These are phyloP conservation scores for Telfairia occidentalis DNA, from an alignment of 331 rosid genomes.

Conservation along the genomic window DNA sequence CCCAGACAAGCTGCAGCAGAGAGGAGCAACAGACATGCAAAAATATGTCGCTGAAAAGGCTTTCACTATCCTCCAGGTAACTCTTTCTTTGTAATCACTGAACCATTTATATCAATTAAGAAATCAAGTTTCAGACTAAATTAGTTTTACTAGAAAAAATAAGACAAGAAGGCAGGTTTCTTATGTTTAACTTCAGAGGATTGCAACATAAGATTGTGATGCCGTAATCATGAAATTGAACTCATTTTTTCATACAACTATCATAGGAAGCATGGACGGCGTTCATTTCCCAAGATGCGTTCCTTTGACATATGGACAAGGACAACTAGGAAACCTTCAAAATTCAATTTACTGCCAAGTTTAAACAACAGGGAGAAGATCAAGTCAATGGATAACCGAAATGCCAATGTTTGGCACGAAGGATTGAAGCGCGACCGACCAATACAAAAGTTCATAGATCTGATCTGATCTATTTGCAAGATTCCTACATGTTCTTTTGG, in stretches of 20 bases:
- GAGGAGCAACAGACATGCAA: conserved; percentile 64
- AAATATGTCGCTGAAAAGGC: conserved; percentile 62
- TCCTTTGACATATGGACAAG: conserved; percentile 20
- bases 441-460: not conserved
- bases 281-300: conserved; percentile 60
- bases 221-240: not conserved
- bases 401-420: not conserved
- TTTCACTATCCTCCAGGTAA: conserved; percentile 73
- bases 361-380: not conserved
- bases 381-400: not conserved
- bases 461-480: not conserved
- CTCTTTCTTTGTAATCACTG: not conserved
- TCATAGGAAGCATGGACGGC: conserved; percentile 81
- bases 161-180: not conserved
- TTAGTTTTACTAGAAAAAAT: not conserved
- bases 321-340: not conserved
- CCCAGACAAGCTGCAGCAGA: conserved; percentile 89
- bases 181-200: not conserved
- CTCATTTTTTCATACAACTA: conserved; percentile 8
- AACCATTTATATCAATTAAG: not conserved
- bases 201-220: not conserved
- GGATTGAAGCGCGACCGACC: not conserved
- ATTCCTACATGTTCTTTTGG: not conserved
- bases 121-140: not conserved
- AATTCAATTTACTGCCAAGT: conserved; percentile 12